Base-by-base conservation (phyloP, 192 early-diverging fungal genomes). In the Endogone sp. region DNA sequence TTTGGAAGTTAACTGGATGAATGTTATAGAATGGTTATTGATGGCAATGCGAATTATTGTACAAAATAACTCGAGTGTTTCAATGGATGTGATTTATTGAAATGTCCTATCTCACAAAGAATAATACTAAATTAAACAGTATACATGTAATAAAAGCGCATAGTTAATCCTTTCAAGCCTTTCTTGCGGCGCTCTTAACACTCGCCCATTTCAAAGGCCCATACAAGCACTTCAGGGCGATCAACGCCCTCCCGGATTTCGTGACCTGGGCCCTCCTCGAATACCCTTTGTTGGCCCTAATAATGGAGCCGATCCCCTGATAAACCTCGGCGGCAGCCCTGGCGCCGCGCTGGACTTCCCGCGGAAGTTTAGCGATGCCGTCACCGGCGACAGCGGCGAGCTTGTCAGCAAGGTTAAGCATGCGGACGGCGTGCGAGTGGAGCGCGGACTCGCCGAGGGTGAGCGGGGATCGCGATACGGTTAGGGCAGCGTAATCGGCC, bases 251-350 rank as follows among this genome's bases (percentile, higher is more conserved):
- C 6, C 59, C 24, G 27, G 24, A 9, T n/a, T 16, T 60, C 8
- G 11, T 26, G 8, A 60, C n/a, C 2, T 21, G 6, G 6, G 81
- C 81, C 28, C 83, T 72, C 29, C 61, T 65, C 3, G 75, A 75
- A 60, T 82, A 84, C 20, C 66, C 73, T 3, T 70, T 30, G 24
- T 61, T 31, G 55, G 28, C 28, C 27, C 64, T 65, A 58, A 85
- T 29, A n/a, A 62, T 32, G 24, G 25, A 44, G 3, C 83, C 83
- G 67, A 85, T 85, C 20, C 63, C 65, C 61, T 70, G 56, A 63
- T 85, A 85, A 25, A 85, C 76, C 21, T 62, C 32, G 56, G 78
- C 81, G 9, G 84, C 84, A 3, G 77, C 72, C 24, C 71, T 68
- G 3, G 83, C 80, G 32, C 81, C 79, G 6, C 67, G 37, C 49